Evolutionary conservation across 352 stramenopile species (phyloP).

Genomic region (Hyaloperonospora brassicae): DNA sequence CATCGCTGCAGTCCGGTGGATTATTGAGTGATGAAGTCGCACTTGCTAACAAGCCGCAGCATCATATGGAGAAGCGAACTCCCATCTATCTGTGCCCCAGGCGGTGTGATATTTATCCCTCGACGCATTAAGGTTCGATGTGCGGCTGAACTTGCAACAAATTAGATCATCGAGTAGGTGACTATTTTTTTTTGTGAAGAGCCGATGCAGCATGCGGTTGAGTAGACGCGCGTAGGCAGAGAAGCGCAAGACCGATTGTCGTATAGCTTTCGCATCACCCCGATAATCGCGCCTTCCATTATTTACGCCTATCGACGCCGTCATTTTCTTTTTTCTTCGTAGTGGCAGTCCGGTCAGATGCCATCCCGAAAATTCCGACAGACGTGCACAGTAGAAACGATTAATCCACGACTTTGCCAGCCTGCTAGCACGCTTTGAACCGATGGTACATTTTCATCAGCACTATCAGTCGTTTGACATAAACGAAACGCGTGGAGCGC

Average conservation of each 20-base stretch:
- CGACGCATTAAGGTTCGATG: slow-evolving; percentile 59
- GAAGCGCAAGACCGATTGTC: slow-evolving; percentile 61
- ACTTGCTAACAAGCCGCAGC: slow-evolving; percentile 44
- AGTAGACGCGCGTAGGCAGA: slow-evolving; percentile 53
- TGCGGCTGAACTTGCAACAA: slow-evolving; percentile 43
- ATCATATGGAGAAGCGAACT: slow-evolving; percentile 54
- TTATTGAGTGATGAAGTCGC: slow-evolving; percentile 60
- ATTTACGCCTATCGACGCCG: slow-evolving; percentile 1
- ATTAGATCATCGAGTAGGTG: slow-evolving; percentile 30
- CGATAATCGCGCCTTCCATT: slow-evolving; percentile 36
- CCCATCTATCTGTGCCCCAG: slow-evolving; percentile 16
- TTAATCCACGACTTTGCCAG: slow-evolving; percentile 55
- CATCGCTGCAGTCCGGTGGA: slow-evolving; percentile 50
- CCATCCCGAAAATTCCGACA: slow-evolving; percentile 37
- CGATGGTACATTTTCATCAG: slow-evolving; percentile 31
- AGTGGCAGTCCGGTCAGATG: slow-evolving; percentile 35
- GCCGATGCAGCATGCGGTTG: slow-evolving; percentile 21
- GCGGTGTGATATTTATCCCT: slow-evolving; percentile 65
- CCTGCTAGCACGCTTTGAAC: slow-evolving; percentile 41
- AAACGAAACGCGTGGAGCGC: slow-evolving; percentile 25
- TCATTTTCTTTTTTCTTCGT: neutral
- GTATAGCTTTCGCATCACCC: slow-evolving; percentile 61
- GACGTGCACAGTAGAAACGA: slow-evolving; percentile 53
- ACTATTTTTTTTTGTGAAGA: neutral
- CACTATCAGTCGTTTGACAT: slow-evolving; percentile 38